Evolutionary conservation across 371 early-diverging fungal genomes (phyloP).

Genomic region (Zopfochytrium polystomum): DNA sequence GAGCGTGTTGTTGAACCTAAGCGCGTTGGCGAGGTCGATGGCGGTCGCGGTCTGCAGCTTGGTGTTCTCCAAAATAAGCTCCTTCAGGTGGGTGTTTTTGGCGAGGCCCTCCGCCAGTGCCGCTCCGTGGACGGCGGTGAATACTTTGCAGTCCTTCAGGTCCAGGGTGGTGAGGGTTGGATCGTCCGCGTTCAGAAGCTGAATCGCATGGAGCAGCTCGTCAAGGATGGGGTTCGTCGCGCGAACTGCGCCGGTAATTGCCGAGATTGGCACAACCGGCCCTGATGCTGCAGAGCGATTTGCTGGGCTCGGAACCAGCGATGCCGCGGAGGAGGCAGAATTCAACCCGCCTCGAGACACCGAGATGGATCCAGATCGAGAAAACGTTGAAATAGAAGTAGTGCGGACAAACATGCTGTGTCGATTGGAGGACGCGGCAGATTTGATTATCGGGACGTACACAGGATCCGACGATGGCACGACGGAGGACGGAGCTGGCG

Average conservation of each 20-base stretch:
- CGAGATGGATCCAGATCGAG: neutral
- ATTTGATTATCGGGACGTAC: neutral
- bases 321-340: slow-evolving; percentile 4
- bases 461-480: neutral
- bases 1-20: slow-evolving; percentile 30
- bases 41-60: slow-evolving; percentile 29
- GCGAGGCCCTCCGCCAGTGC: slow-evolving; percentile 33
- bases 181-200: slow-evolving; percentile 37
- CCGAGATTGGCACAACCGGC: slow-evolving; percentile 25
- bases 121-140: slow-evolving; percentile 27
- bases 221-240: slow-evolving; percentile 41
- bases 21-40: slow-evolving; percentile 34
- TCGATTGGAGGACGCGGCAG: neutral
- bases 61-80: slow-evolving; percentile 24
- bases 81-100: slow-evolving; percentile 36
- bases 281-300: slow-evolving; percentile 23
- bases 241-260: slow-evolving; percentile 34
- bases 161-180: slow-evolving; percentile 32
- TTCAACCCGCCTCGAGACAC: neutral
- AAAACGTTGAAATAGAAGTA: too few relatives aligned
- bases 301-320: neutral
- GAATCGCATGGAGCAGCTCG: slow-evolving; percentile 38
- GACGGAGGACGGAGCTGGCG: neutral
- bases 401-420: neutral
- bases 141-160: slow-evolving; percentile 39